Evolutionary conservation across 2,329 filamentous ascomycete species (phyloP).

Genomic region (Cercospora brassicicola): DNA sequence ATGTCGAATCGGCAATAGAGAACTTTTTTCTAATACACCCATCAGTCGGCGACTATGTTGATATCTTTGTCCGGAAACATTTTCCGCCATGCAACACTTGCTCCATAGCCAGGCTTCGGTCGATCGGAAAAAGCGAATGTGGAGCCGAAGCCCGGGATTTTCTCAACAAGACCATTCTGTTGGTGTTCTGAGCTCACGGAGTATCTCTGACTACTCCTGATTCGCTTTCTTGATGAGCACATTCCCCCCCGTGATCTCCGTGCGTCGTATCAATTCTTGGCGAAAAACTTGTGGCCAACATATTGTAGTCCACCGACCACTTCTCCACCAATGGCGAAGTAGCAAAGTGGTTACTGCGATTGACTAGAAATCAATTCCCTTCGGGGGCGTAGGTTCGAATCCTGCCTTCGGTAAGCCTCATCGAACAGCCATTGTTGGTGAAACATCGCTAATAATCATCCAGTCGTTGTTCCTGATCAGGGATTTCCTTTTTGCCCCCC

Average conservation of each 20-base stretch:
- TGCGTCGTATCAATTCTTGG: neutral
- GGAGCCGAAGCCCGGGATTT: neutral
- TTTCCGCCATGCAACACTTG: neutral
- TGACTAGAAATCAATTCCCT: conserved; percentile 41
- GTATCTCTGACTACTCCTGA: neutral
- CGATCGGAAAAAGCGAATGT: neutral
- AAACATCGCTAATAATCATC: neutral
- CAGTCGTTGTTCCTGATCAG: neutral
- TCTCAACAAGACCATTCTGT: neutral
- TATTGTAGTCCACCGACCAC: neutral
- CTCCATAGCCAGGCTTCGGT: neutral
- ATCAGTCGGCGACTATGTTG: no score
- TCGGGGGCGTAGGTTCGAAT: conserved; percentile 36
- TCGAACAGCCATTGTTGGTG: no score
- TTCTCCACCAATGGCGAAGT: conserved; percentile 25
- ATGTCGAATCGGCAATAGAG: neutral
- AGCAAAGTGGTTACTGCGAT: conserved; percentile 37
- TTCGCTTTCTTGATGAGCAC: neutral
- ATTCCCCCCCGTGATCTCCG: neutral
- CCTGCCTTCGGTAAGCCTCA: conserved; percentile 16
- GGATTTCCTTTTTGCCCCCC: neutral
- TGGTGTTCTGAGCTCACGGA: neutral
- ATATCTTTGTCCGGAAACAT: no score
- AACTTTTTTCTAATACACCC: no score
- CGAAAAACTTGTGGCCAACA: neutral